Evolutionary conservation across 2,329 filamentous ascomycete genomes (phyloP).

Genomic region (Dactylellina sp.): DNA sequence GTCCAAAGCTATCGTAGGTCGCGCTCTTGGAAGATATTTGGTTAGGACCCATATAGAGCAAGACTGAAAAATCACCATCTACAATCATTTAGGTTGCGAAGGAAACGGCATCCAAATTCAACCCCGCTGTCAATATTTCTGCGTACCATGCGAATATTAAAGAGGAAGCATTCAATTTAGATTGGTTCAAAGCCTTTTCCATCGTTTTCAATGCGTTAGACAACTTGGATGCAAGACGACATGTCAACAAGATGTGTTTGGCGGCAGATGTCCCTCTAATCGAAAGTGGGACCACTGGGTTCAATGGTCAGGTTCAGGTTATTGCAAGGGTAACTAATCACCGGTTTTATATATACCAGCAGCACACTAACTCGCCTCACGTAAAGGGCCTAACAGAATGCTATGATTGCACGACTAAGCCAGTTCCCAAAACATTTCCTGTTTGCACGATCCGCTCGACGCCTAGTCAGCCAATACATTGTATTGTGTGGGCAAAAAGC

Average conservation of each 20-base stretch:
- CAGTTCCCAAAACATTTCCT: slow-evolving; percentile 89
- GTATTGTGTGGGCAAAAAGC: slow-evolving; percentile 98
- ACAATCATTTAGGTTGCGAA: slow-evolving; percentile 78
- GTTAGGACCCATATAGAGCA: no score
- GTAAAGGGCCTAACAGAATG: slow-evolving; percentile 82
- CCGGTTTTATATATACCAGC: background rate
- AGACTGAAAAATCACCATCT: slow-evolving; percentile 47
- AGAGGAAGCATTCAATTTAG: slow-evolving; percentile 83
- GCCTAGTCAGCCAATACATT: slow-evolving; percentile 95
- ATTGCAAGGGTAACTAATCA: slow-evolving; percentile 77
- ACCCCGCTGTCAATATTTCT: slow-evolving; percentile 84
- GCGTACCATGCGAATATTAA: slow-evolving; percentile 97
- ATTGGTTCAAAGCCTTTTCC: slow-evolving; percentile 85
- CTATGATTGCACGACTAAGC: slow-evolving; percentile 93
- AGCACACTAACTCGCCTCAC: background rate
- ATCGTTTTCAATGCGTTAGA: slow-evolving; percentile 97
- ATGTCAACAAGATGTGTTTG: slow-evolving; percentile 98
- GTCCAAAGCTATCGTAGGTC: slow-evolving; percentile 85
- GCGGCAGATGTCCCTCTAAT: slow-evolving; percentile 90
- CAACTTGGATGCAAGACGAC: slow-evolving; percentile 90
- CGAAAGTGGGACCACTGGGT: slow-evolving; percentile 96
- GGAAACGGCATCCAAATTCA: slow-evolving; percentile 89
- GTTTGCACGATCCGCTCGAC: slow-evolving; percentile 98
- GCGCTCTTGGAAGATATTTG: background rate
- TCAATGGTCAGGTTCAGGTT: slow-evolving; percentile 96